These are phyloP conservation scores for Cyclotella sp. DNA, from an alignment of 108 stramenopile genomes.

Conservation along the genomic window DNA sequence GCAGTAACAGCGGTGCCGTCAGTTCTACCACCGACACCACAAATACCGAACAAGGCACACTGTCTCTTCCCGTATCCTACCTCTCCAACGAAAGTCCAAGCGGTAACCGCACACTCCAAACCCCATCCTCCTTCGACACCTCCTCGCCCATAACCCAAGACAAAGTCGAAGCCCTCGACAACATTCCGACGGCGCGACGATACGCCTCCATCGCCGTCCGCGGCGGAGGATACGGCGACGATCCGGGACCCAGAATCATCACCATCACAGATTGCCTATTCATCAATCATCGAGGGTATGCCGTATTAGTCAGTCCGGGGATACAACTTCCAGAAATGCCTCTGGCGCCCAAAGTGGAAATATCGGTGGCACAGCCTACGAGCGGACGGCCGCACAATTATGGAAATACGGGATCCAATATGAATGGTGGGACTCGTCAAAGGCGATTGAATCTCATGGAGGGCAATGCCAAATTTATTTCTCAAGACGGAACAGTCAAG, in stretches of 20 bases:
- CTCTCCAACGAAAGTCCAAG: background rate
- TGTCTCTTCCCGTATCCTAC: background rate
- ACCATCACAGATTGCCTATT: slow-evolving; percentile 43
- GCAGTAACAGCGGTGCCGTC: background rate
- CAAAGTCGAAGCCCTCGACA: background rate
- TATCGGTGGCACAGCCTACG: slow-evolving; percentile 1
- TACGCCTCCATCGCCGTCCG: slow-evolving; percentile 41
- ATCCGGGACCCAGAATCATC: slow-evolving; percentile 40
- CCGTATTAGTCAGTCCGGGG: slow-evolving; percentile 43
- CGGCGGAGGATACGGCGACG: slow-evolving; percentile 39
- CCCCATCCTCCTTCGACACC: background rate
- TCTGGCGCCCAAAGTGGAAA: background rate
- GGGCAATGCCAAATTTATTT: slow-evolving; percentile 29
- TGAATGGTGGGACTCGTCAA: background rate
- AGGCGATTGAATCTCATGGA: slow-evolving; percentile 36
- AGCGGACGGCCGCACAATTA: background rate
- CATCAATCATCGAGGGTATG: slow-evolving; percentile 38
- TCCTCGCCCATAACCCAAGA: background rate
- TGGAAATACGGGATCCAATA: slow-evolving; percentile 14
- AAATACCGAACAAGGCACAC: too few relatives aligned
- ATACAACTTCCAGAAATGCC: slow-evolving; percentile 35
- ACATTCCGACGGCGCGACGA: slow-evolving; percentile 21
- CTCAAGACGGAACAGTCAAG: slow-evolving; percentile 19
- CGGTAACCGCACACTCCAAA: background rate
- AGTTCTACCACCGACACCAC: background rate